Conservation (phyloP, 495 filamentous ascomycete species). For the Aspergillus bridgeri region DNA sequence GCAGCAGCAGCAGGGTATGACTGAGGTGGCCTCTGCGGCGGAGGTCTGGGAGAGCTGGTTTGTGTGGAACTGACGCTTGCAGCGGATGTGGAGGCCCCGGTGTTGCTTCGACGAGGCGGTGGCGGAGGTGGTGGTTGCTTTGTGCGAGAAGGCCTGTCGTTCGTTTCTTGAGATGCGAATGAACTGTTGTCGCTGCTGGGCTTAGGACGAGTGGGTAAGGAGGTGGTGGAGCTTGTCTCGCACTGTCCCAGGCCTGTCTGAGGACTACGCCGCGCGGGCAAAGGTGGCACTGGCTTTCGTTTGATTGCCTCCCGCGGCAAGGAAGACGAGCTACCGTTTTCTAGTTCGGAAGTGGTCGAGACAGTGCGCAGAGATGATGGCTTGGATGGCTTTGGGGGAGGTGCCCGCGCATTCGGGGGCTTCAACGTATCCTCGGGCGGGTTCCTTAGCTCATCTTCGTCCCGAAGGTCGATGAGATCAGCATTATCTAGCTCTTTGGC, state of each 20-base stretch:
- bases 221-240: slow-evolving; percentile 16
- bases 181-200: not conserved
- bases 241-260: slow-evolving; percentile 4
- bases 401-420: slow-evolving; percentile 22
- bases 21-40: slow-evolving; percentile 21
- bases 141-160: slow-evolving; percentile 3
- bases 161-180: not conserved
- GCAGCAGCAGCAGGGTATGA: slow-evolving; percentile 34
- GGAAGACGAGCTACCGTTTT: slow-evolving; percentile 7
- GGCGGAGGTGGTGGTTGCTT: slow-evolving; percentile 29
- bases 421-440: slow-evolving; percentile 17
- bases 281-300: slow-evolving; percentile 44
- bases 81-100: slow-evolving; percentile 17
- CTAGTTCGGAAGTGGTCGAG: slow-evolving; percentile 19
- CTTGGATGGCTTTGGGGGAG: slow-evolving; percentile 64
- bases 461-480: slow-evolving; percentile 62
- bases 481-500: slow-evolving; percentile 42
- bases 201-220: slow-evolving; percentile 3
- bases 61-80: slow-evolving; percentile 5
- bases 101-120: slow-evolving; percentile 37
- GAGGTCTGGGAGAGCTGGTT: slow-evolving; percentile 10
- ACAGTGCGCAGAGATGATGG: slow-evolving; percentile 58
- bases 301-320: slow-evolving; percentile 22
- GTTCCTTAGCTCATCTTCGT: slow-evolving; percentile 34
- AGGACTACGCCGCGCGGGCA: slow-evolving; percentile 38